These are phyloP conservation scores for Clonostachys solani DNA, from an alignment of 2,329 filamentous ascomycete genomes.

Conservation along the genomic window DNA sequence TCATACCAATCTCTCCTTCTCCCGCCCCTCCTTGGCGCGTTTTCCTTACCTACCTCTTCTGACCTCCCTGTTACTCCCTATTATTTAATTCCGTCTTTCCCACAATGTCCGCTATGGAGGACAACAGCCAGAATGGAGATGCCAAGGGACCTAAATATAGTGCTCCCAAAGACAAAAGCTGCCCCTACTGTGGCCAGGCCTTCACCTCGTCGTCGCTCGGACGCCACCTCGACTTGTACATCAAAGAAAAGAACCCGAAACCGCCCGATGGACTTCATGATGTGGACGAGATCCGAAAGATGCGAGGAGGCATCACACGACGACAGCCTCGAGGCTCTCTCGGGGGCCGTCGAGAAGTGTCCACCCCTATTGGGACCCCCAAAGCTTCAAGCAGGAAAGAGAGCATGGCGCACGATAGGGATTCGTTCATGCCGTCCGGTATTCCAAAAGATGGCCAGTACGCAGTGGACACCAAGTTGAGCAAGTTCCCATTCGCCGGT, in stretches of 20 bases:
- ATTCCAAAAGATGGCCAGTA: conserved; percentile 36
- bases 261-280: conserved; percentile 82
- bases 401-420: conserved; percentile 29
- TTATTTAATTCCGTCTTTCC: neutral
- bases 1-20: neutral
- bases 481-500: conserved; percentile 46
- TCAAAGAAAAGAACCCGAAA: conserved; percentile 90
- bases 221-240: conserved; percentile 89
- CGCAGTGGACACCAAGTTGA: conserved; percentile 40
- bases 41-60: neutral
- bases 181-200: conserved; percentile 81
- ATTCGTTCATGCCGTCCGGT: conserved; percentile 19
- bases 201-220: conserved; percentile 94
- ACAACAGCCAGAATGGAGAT: conserved; percentile 1
- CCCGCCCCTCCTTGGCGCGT: neutral
- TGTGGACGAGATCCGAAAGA: conserved; percentile 80
- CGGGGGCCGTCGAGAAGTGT: conserved; percentile 46
- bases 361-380: conserved; percentile 50
- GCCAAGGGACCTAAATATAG: conserved; percentile 3
- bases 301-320: conserved; percentile 81
- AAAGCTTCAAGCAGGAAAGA: conserved; percentile 33
- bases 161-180: conserved; percentile 73
- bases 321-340: conserved; percentile 70
- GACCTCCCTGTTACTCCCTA: neutral
- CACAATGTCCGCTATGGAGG: conserved; percentile 1